These are phyloP conservation scores for Rostrohypoxylon terebratum DNA, from an alignment of 495 filamentous ascomycete genomes.

Conservation along the genomic window DNA sequence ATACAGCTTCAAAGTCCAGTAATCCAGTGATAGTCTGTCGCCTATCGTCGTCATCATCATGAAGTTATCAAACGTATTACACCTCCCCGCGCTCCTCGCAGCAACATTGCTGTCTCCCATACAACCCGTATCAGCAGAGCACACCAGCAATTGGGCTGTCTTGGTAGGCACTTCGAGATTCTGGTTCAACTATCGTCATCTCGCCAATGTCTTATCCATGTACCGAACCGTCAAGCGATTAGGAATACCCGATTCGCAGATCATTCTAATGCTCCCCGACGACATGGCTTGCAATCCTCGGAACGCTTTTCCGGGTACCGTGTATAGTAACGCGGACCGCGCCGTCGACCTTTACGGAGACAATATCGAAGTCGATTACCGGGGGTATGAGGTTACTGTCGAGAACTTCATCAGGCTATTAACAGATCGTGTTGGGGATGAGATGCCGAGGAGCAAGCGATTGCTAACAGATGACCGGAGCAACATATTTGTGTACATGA, in stretches of 20 bases:
- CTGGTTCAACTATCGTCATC: conserved; percentile 99
- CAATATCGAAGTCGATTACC: conserved; percentile 98
- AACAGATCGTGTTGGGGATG: conserved; percentile 91
- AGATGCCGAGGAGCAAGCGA: conserved; percentile 93
- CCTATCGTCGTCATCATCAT: conserved; percentile 38
- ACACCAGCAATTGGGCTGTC: conserved; percentile 99
- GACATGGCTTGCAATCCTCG: conserved; percentile 99
- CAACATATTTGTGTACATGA: conserved; percentile 99
- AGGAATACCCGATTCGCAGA: conserved; percentile 97
- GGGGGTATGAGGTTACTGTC: conserved; percentile 98
- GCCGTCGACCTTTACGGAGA: conserved; percentile 96
- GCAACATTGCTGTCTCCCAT: conserved; percentile 58
- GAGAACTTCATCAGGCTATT: conserved; percentile 97
- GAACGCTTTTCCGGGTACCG: conserved; percentile 96
- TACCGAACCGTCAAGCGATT: conserved; percentile 99
- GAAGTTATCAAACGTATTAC: conserved; percentile 54
- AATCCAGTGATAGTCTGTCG: not conserved
- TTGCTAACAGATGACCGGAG: conserved; percentile 91
- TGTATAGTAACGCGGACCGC: conserved; percentile 97
- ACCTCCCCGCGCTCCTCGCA: conserved; percentile 57
- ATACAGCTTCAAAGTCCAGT: not conserved
- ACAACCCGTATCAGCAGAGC: conserved; percentile 69
- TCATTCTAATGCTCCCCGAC: conserved; percentile 99
- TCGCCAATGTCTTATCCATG: conserved; percentile 96
- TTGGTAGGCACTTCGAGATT: conserved; percentile 98